Evolutionary conservation across 768 basidiomycete genomes (phyloP), one percentile per base, ranked within the genome.

Genomic region (Phanerochaete sordida): DNA sequence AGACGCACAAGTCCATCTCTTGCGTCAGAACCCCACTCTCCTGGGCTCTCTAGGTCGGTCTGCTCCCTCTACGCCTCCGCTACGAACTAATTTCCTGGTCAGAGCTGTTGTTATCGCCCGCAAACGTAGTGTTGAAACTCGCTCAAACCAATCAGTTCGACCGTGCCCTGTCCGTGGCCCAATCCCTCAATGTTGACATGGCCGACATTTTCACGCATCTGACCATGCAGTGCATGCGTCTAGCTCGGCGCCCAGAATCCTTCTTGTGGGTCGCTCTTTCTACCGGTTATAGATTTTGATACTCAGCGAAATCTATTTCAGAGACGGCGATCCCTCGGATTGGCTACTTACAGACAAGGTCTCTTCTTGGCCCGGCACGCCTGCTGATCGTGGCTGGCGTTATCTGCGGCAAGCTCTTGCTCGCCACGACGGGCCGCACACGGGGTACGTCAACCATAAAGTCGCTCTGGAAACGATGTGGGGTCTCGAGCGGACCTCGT

Each of bases 301-400:
- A 11, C 57, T 39, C 26, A n/a, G 43, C 7, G 24, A 58, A 56
- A 27, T 6, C 7, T 23, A 55, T 35, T 58, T 50, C 72, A 94
- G 92, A 50, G 80, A 82, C 73, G 84, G 87, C 65, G 84, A 90
- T 57, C 83, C 81, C 3, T 84, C 85, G 1, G 85, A 88, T 63
- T 98, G 95, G 95, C 78, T 98, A 33, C 77, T 91, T 37, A 87
- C 87, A 21, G 91, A 93, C 68, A 84, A 87, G 60, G 81, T 91
- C 11, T 81, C 86, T 1, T 88, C 90, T 0, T 96, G 96, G 88
- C 82, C 89, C 21, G 95, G 95, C 3, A 82, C 89, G 6, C 77
- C 86, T 19, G 81, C 86, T 35, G 88, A 91, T 64, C 83, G 90
- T 62, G 93, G 87, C 4, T 95, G 95, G 91, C 82, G 90, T 68